A percentile compares a stretch with the other conserved stretches of the same genome.
These are phyloP conservation scores for Lactarius evosmus DNA, from an alignment of 768 basidiomycete genomes.

Conservation along the genomic window DNA sequence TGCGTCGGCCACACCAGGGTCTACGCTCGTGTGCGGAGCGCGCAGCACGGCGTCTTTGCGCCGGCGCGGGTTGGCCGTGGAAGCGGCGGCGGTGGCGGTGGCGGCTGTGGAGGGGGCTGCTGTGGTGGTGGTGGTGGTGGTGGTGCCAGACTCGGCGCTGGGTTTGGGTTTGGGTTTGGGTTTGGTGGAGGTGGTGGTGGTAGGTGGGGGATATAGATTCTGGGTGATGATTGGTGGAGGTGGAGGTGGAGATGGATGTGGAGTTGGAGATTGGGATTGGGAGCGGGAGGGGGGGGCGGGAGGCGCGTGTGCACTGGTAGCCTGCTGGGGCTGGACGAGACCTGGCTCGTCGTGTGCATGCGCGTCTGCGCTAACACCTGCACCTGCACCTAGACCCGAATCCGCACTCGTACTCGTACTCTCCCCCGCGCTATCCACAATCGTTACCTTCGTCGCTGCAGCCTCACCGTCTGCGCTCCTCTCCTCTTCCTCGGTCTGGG, in stretches of 20 bases:
- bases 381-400: background rate
- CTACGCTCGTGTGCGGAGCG: background rate
- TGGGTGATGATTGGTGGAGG: background rate
- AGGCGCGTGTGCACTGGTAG: background rate
- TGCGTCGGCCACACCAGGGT: background rate
- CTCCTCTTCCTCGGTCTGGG: too few relatives aligned
- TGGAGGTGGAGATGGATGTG: background rate
- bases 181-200: background rate
- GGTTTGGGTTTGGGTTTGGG: background rate
- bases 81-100: too few relatives aligned
- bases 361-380: background rate
- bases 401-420: background rate
- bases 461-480: background rate
- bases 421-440: background rate
- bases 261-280: background rate
- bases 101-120: background rate
- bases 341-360: conserved; percentile 9
- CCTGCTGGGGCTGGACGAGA: conserved; percentile 9
- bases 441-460: background rate
- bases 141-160: background rate
- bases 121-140: background rate
- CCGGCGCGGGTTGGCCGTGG: background rate
- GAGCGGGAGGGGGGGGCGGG: background rate
- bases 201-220: background rate
- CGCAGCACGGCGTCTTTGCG: conserved; percentile 22